These are phyloP conservation scores for Apostasia shenzhenica DNA, from an alignment of 106 monocot genomes.

Conservation along the genomic window DNA sequence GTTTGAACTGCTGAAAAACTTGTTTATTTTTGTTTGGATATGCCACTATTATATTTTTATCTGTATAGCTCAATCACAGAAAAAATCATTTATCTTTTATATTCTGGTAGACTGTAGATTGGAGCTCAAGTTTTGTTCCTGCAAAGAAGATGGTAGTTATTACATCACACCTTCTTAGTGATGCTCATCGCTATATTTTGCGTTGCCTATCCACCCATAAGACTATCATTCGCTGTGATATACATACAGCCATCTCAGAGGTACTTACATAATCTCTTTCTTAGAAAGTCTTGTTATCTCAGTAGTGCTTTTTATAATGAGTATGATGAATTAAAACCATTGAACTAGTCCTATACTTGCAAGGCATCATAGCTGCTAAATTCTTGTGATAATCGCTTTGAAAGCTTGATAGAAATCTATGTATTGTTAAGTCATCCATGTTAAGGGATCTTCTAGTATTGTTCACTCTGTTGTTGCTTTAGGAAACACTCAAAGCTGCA, in stretches of 20 bases:
- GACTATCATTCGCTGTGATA: conserved; percentile 43
- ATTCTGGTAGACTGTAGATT: conserved; percentile 50
- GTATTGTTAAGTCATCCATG: too few species aligned
- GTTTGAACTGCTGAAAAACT: neutral
- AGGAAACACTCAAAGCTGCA: too few species aligned
- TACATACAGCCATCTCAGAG: conserved; percentile 96
- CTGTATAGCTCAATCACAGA: too few species aligned
- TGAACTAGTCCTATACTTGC: too few species aligned
- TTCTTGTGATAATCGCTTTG: too few species aligned
- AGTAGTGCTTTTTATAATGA: too few species aligned
- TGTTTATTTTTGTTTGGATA: neutral
- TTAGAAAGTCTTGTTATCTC: neutral
- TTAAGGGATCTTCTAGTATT: too few species aligned
- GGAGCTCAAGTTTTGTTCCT: conserved; percentile 46
- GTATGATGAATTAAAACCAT: too few species aligned
- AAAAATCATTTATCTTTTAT: neutral
- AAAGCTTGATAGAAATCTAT: too few species aligned
- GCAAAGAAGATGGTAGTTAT: conserved; percentile 70
- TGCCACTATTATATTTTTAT: neutral
- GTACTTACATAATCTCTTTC: conserved; percentile 22
- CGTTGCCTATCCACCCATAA: conserved; percentile 67
- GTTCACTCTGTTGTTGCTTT: too few species aligned
- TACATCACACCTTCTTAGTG: conserved; percentile 82
- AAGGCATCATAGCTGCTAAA: too few species aligned
- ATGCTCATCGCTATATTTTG: conserved; percentile 90